Evolutionary conservation across 2,329 filamentous ascomycete species (phyloP).

Genomic region (Fusarium kyushuense): DNA sequence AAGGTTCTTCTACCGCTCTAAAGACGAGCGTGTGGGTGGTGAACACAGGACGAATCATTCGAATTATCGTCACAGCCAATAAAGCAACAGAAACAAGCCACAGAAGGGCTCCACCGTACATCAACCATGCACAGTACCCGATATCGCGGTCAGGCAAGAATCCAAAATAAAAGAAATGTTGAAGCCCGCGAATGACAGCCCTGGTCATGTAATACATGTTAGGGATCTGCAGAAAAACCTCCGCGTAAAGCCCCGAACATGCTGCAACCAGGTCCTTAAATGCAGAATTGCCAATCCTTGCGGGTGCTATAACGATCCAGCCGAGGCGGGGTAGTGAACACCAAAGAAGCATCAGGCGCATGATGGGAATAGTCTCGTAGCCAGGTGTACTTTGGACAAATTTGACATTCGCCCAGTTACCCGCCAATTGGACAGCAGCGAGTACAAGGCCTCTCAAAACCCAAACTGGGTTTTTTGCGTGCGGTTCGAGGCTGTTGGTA

Average conservation of each 20-base stretch:
- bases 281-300: rapidly evolving
- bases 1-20: rapidly evolving
- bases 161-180: constrained; percentile 9
- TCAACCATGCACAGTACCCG: not conserved
- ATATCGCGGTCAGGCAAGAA: not conserved
- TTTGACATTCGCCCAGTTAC: not conserved
- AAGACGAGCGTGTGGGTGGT: rapidly evolving
- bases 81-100: not conserved
- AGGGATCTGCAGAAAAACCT: constrained; percentile 1
- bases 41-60: not conserved
- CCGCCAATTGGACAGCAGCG: not conserved
- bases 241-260: constrained; percentile 4
- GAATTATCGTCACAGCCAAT: not conserved
- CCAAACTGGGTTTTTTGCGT: not conserved
- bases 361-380: not conserved
- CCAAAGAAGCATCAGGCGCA: constrained; percentile 11
- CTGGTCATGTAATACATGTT: constrained; percentile 16
- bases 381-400: constrained; percentile 3
- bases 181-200: not conserved
- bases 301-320: constrained; percentile 1
- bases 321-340: constrained; percentile 21
- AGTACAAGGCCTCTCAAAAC: constrained; percentile 4
- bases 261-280: not conserved
- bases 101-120: not conserved
- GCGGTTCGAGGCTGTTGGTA: rapidly evolving